Percentiles rank a stretch among this genome's conserved stretches.
phyloP scores from a whole-genome alignment of 352 stramenopile genomes.

The Globisporangium apiculatum region DNA sequence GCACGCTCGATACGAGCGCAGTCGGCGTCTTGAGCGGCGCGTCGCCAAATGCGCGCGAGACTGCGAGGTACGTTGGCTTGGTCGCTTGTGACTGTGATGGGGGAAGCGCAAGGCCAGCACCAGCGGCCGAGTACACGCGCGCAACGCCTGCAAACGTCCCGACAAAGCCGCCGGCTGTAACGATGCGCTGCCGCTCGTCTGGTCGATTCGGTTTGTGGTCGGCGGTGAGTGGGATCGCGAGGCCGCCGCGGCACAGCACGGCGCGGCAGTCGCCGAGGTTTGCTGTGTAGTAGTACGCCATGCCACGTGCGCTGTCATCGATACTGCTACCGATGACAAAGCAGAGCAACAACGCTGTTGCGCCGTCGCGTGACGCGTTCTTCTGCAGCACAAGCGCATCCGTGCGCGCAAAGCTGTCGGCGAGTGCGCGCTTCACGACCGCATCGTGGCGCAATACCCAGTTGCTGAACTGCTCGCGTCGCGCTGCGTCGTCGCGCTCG shows the following conservation, averaged over 20 bases:
- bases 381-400: slow-evolving; percentile 41
- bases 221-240: slow-evolving; percentile 31
- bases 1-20: slow-evolving; percentile 41
- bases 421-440: slow-evolving; percentile 24
- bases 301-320: not conserved
- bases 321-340: slow-evolving; percentile 22
- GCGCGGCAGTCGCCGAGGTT: slow-evolving; percentile 65
- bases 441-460: slow-evolving; percentile 23
- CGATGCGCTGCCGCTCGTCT: slow-evolving; percentile 44
- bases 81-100: slow-evolving; percentile 11
- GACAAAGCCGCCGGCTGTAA: slow-evolving; percentile 43
- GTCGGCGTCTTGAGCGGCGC: slow-evolving; percentile 38
- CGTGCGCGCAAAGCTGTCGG: slow-evolving; percentile 29
- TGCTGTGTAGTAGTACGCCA: slow-evolving; percentile 43
- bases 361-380: slow-evolving; percentile 36
- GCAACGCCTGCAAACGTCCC: slow-evolving; percentile 32
- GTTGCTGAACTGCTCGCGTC: slow-evolving; percentile 11
- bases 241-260: slow-evolving; percentile 37
- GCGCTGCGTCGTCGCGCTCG: slow-evolving; percentile 21
- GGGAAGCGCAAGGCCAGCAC: slow-evolving; percentile 24
- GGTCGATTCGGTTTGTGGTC: slow-evolving; percentile 53
- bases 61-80: slow-evolving; percentile 33
- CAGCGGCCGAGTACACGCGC: slow-evolving; percentile 46
- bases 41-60: slow-evolving; percentile 60
- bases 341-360: slow-evolving; percentile 44